phyloP scores from a whole-genome alignment of 768 basidiomycete species.

The Mycena rosella region DNA sequence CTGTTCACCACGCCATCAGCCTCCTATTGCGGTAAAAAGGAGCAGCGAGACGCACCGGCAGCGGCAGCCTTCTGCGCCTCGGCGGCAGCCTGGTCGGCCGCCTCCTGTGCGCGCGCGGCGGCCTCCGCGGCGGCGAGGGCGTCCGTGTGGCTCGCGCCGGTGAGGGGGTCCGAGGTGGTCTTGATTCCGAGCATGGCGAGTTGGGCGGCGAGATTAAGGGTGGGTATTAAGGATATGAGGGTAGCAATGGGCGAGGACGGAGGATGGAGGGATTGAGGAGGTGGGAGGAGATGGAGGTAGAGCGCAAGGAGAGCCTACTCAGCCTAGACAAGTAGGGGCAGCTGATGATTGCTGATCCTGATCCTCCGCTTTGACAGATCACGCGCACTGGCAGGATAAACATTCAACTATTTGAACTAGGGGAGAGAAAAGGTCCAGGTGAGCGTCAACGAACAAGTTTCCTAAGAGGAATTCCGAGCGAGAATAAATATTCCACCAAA shows the following conservation, averaged over 20 bases:
- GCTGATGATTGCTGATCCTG: too few relatives aligned
- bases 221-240: neutral
- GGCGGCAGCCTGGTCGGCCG: conserved; percentile 6
- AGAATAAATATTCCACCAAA: too few relatives aligned
- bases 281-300: neutral
- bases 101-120: neutral
- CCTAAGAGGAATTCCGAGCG: too few relatives aligned
- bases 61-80: conserved; percentile 11
- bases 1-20: neutral
- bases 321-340: too few relatives aligned
- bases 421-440: too few relatives aligned
- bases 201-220: neutral
- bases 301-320: too few relatives aligned
- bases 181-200: neutral
- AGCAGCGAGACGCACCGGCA: neutral
- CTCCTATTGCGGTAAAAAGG: neutral
- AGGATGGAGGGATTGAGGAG: neutral
- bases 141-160: neutral
- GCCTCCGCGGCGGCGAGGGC: conserved; percentile 1
- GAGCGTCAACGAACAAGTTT: too few relatives aligned
- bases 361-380: too few relatives aligned
- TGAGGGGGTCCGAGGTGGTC: neutral
- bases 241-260: neutral
- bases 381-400: too few relatives aligned
- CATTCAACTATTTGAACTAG: too few relatives aligned